phyloP scores from a whole-genome alignment of 2,329 filamentous ascomycete genomes.

The Aspergillus latus region DNA sequence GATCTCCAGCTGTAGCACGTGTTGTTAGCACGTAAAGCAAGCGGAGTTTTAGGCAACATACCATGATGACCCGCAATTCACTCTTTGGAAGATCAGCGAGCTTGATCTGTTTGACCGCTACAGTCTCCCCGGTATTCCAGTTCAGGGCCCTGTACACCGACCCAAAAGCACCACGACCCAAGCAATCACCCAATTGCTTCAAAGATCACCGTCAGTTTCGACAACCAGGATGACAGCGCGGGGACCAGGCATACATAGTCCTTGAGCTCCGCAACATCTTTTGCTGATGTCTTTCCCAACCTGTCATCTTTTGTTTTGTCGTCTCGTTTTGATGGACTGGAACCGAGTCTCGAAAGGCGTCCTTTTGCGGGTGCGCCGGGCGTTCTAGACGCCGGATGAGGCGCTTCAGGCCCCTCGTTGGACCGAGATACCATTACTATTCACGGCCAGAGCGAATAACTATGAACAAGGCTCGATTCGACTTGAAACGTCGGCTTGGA shows the following conservation, averaged over 20 bases:
- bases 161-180: constrained; percentile 95
- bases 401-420: constrained; percentile 37
- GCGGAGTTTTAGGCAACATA: constrained; percentile 38
- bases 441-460: not conserved
- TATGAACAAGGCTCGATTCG: constrained; percentile 2
- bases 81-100: constrained; percentile 87
- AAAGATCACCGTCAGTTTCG: constrained; percentile 14
- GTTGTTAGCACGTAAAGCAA: constrained; percentile 23
- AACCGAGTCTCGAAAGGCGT: constrained; percentile 37
- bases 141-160: constrained; percentile 97
- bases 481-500: constrained; percentile 13
- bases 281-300: constrained; percentile 49
- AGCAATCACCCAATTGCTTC: constrained; percentile 80
- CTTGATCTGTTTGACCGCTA: constrained; percentile 97
- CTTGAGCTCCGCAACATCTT: constrained; percentile 53
- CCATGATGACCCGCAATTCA: constrained; percentile 96
- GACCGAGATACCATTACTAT: constrained; percentile 42
- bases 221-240: not conserved
- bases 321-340: constrained; percentile 50
- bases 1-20: constrained; percentile 73
- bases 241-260: constrained; percentile 44
- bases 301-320: constrained; percentile 45
- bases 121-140: constrained; percentile 95
- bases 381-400: constrained; percentile 36
- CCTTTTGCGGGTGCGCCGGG: constrained; percentile 40